Base-by-base conservation (phyloP, 768 basidiomycete genomes). In the Tephrocybe sp. region DNA sequence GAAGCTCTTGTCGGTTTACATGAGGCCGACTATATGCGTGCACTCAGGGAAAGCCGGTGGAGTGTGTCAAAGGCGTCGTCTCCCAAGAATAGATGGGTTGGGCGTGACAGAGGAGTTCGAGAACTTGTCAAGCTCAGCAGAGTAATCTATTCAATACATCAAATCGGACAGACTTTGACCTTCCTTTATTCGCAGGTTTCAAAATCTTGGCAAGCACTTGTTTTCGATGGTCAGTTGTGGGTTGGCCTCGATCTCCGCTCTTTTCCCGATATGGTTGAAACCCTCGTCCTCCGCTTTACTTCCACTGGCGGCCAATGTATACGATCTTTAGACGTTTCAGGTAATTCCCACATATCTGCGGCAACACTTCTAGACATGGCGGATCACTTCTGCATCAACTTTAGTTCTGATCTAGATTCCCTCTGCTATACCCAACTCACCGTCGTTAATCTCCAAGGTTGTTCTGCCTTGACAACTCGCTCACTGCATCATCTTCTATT, bases 171-270 rank as follows among this genome's bases (percentile, higher is more conserved):
- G 27, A 22, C 55, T 19, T 36, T 38, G 42, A 22, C 27, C 25
- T 49, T 52, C 30, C n/a, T n/a, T 58, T 26, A 24, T 51, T 47
- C 30, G 58, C 54, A 92, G 89, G 87, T 92, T 9, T 93, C 87
- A 24, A 87, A 80, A 62, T 60, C 73, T 9, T 96, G 92, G 92
- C 83, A 79, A 44, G 63, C 70, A 2, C 78, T 94, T 31, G 82
- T 85, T 21, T 83, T 86, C 57, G 93, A 96, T 63, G 92, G 92
- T 12, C 89, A 92, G 60, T 75, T 95, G n/a, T 95, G 93, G 93
- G 60, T 68, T 36, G 62, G 77, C 48, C 71, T 90, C 27, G 77
- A 89, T 61, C 71, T 92, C 27, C 75, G 65, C 16, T 66, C 82
- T 1, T 87, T 89, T 62, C 81, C 87, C 12, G 70, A 73, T 30